A percentile compares a stretch with the other conserved stretches of the same genome.
These are phyloP conservation scores for Colletotrichum magnum DNA, from an alignment of 2,329 filamentous ascomycete species.

Conservation along the genomic window DNA sequence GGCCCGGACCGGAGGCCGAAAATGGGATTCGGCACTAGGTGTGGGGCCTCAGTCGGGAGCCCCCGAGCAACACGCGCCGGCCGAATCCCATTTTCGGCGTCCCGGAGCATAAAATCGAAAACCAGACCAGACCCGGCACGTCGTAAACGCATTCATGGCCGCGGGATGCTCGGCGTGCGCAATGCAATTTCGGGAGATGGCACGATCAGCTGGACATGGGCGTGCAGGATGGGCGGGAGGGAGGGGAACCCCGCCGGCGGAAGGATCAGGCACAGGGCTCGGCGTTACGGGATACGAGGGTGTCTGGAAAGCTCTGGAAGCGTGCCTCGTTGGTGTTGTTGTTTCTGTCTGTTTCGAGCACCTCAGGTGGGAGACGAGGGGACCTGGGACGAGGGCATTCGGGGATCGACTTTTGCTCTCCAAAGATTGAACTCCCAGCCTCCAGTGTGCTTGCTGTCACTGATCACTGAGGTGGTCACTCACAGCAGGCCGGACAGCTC, in stretches of 20 bases:
- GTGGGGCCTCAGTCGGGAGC: too few relatives aligned
- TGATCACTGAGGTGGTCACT: neutral
- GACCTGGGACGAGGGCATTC: neutral
- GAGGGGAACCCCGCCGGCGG: neutral
- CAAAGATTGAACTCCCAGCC: too few relatives aligned
- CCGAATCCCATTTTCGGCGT: too few relatives aligned
- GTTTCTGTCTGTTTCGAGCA: neutral
- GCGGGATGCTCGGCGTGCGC: neutral
- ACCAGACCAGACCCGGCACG: neutral
- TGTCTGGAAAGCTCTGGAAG: too few relatives aligned
- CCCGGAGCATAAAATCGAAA: neutral
- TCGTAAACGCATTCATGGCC: neutral
- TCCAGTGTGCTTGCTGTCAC: neutral
- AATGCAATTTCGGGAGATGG: conserved; percentile 25
- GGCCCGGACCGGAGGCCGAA: neutral
- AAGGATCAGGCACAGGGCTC: neutral
- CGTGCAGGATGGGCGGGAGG: neutral
- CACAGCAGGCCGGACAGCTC: conserved; percentile 10
- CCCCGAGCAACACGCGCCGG: neutral
- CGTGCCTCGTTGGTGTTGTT: too few relatives aligned
- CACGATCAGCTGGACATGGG: conserved; percentile 28
- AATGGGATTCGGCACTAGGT: neutral
- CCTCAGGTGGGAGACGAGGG: neutral
- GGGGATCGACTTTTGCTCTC: too few relatives aligned
- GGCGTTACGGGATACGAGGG: too few relatives aligned